These are phyloP conservation scores for Acidomyces sp. DNA, from an alignment of 495 filamentous ascomycete genomes.

Conservation along the genomic window DNA sequence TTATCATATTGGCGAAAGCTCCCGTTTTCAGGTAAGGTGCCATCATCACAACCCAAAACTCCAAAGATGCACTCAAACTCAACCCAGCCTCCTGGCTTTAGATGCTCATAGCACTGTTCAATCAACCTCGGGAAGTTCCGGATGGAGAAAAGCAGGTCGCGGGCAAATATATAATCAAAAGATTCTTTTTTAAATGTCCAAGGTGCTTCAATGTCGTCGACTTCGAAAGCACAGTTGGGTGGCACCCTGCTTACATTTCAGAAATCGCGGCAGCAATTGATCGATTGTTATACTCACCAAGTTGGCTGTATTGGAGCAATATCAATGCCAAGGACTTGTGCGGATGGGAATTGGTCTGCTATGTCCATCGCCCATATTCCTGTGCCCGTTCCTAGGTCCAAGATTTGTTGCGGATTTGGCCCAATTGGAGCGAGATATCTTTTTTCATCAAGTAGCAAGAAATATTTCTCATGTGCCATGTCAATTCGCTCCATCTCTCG, in stretches of 20 bases:
- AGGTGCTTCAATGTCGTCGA: slow-evolving; percentile 24
- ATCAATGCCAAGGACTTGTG: slow-evolving; percentile 37
- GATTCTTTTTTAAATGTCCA: slow-evolving; percentile 25
- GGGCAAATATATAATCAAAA: no score
- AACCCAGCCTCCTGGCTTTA: no score
- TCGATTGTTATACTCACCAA: no score
- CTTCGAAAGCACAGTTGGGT: slow-evolving; percentile 26
- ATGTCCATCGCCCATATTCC: slow-evolving; percentile 55
- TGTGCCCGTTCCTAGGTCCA: slow-evolving; percentile 53
- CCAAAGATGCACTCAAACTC: no score
- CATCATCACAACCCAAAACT: no score
- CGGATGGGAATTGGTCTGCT: slow-evolving; percentile 40
- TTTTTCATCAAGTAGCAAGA: slow-evolving; percentile 40
- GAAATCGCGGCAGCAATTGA: no score
- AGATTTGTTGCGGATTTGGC: slow-evolving; percentile 33
- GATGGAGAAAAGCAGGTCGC: no score
- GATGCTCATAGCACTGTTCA: no score
- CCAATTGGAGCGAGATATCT: slow-evolving; percentile 39
- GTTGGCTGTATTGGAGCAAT: slow-evolving; percentile 47
- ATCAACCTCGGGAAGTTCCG: no score
- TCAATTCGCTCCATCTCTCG: slow-evolving; percentile 61
- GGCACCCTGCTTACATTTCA: no score
- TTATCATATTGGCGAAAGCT: no score
- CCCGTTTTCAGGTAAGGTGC: no score
- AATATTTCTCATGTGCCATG: slow-evolving; percentile 49